Percentiles rank a stretch among this genome's conserved stretches.
These are phyloP conservation scores for Domatiomyces globalis DNA, from an alignment of 2,329 filamentous ascomycete species.

Conservation along the genomic window DNA sequence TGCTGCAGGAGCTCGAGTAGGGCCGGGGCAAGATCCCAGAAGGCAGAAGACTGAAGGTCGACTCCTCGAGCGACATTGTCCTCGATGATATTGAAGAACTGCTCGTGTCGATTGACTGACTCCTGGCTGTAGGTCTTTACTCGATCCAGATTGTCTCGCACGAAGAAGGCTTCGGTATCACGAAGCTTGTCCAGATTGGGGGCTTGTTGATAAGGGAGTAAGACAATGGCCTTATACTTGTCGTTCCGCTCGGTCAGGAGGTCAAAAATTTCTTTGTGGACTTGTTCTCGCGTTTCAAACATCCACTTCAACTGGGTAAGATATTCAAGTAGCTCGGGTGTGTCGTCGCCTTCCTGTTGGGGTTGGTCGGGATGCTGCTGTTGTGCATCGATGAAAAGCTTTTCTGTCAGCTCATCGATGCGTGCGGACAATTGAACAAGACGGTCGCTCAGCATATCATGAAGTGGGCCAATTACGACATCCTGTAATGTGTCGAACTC, in stretches of 20 bases:
- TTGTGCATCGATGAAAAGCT: slow-evolving; percentile 58
- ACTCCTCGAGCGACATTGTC: slow-evolving; percentile 76
- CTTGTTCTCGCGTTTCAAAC: slow-evolving; percentile 78
- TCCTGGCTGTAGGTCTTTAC: slow-evolving; percentile 57
- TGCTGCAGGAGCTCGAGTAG: slow-evolving; percentile 65
- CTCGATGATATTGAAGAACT: slow-evolving; percentile 67
- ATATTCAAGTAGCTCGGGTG: slow-evolving; percentile 86
- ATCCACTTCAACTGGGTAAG: slow-evolving; percentile 93
- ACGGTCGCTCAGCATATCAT: slow-evolving; percentile 62
- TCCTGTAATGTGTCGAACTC: slow-evolving; percentile 78
- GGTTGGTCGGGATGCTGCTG: slow-evolving; percentile 61
- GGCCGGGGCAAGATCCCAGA: slow-evolving; percentile 92
- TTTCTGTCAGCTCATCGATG: slow-evolving; percentile 60
- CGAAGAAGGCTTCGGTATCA: slow-evolving; percentile 70
- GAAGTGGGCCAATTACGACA: slow-evolving; percentile 68
- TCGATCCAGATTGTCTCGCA: slow-evolving; percentile 59
- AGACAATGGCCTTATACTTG: slow-evolving; percentile 69
- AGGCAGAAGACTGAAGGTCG: slow-evolving; percentile 80
- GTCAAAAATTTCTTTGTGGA: slow-evolving; percentile 76
- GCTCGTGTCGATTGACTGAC: slow-evolving; percentile 56
- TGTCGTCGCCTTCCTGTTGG: slow-evolving; percentile 89
- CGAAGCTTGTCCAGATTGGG: slow-evolving; percentile 65
- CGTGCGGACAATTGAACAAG: slow-evolving; percentile 59
- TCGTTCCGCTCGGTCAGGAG: slow-evolving; percentile 73
- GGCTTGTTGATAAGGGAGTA: slow-evolving; percentile 62